Conservation (phyloP, 805 yeast genomes). For the Grigorovia yakushimaensis region DNA sequence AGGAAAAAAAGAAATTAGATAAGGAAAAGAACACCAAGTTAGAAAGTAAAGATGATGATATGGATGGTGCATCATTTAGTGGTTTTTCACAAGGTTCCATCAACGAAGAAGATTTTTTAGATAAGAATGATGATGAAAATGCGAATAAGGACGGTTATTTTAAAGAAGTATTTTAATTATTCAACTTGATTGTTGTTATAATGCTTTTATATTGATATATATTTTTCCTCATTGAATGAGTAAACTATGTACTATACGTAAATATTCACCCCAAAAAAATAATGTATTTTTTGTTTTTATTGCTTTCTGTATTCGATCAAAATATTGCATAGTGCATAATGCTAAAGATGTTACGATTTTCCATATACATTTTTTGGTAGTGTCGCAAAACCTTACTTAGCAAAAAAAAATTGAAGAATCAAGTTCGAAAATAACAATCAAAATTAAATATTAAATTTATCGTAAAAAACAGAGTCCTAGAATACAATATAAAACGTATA, state of each 20-base stretch:
- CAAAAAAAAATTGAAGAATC: too few relatives aligned
- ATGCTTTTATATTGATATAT: too few relatives aligned
- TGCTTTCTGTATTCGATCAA: neutral
- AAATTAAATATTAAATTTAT: too few relatives aligned
- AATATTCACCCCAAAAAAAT: neutral
- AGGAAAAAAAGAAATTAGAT: neutral
- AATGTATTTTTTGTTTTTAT: too few relatives aligned
- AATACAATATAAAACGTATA: neutral
- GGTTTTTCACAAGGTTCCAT: conserved; percentile 24
- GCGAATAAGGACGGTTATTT: conserved; percentile 4
- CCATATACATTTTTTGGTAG: neutral
- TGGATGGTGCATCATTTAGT: conserved; percentile 16
- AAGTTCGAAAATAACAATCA: too few relatives aligned
- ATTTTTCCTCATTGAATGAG: neutral
- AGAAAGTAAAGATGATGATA: conserved; percentile 2
- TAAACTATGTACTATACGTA: neutral
- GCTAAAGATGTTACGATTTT: neutral
- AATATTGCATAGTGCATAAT: neutral
- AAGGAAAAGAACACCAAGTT: neutral
- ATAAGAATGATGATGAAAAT: conserved; percentile 3
- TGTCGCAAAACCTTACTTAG: neutral
- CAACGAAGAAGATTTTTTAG: conserved; percentile 9
- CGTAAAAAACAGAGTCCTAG: neutral
- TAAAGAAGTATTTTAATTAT: conserved; percentile 4
- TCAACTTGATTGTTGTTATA: too few relatives aligned